Base-by-base conservation (phyloP, 1,284 basidiomycete species). In the Butyriboletus appendiculatus region DNA sequence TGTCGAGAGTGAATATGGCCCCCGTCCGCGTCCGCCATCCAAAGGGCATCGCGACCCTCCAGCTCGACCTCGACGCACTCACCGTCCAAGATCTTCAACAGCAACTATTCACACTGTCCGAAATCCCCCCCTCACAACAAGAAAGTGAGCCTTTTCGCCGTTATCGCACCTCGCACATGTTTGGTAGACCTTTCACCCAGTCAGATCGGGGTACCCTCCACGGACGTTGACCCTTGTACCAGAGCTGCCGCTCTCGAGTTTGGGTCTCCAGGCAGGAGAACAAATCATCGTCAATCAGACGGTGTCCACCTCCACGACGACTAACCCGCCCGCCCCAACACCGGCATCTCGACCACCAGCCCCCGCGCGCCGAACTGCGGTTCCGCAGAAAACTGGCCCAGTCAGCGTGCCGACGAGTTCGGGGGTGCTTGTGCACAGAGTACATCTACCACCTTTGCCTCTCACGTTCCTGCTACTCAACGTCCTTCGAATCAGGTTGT, bases 171-270 rank as follows among this genome's bases (percentile, higher is more conserved):
- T 18, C 44, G 30, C 35, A 42, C 14, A 11, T 30, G 24, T 48
- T 24, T 34, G 42, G 57, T 34, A 24, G 38, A 40, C 38, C 15
- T 45, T 33, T 37, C 26, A 16, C 45, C 18, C 59, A 96, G 93
- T 96, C 60, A 94, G 90, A 73, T 80, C 82, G 28, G 91, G 93
- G 39, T 95, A 95, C 70, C 94, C 94, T 1, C 92, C 92, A 0
- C 81, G 80, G 47, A 64, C 82, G 1, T 77, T 95, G 37, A 85
- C 85, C 4, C 69, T 91, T 39, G 74, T 89, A n/a, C 84, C 86
- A 5, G 83, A 87, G 55, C 80, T 90, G 16, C 81, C 88, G 0
- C 61, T 95, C 35, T 80, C 86, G 0, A 88, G 88, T 52, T 80
- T 96, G 24, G 92, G 91, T 12, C 75, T 96, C 28, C 79, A 81